These are phyloP conservation scores for Beauveria brongniartii DNA, from an alignment of 2,329 filamentous ascomycete species.

Conservation along the genomic window DNA sequence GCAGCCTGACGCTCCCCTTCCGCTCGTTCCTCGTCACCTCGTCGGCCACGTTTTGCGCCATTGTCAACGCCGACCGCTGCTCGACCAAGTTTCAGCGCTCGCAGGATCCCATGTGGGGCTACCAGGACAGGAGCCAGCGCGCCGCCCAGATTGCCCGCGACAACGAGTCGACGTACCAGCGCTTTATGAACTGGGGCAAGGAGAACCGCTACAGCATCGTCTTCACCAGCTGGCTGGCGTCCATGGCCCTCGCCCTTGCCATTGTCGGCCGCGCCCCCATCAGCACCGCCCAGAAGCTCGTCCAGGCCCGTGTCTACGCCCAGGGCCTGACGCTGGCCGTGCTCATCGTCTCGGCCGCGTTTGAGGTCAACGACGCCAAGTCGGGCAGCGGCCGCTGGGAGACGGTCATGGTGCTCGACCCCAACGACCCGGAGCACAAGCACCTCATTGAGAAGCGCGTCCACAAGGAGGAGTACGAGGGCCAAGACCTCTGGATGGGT, in stretches of 20 bases:
- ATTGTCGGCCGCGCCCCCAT: slow-evolving; percentile 72
- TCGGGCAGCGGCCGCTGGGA: slow-evolving; percentile 73
- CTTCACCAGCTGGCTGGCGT: slow-evolving; percentile 70
- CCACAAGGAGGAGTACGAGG: slow-evolving; percentile 78
- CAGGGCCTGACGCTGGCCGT: slow-evolving; percentile 83
- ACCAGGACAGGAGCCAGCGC: slow-evolving; percentile 55
- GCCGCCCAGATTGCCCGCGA: slow-evolving; percentile 45
- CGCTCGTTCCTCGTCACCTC: slow-evolving; percentile 84
- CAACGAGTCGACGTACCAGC: slow-evolving; percentile 49
- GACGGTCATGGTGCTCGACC: slow-evolving; percentile 73
- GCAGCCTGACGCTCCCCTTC: slow-evolving; percentile 78
- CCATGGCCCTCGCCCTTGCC: slow-evolving; percentile 66
- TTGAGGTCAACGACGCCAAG: slow-evolving; percentile 72
- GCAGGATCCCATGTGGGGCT: slow-evolving; percentile 59
- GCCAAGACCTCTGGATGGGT: slow-evolving; percentile 92
- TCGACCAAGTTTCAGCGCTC: slow-evolving; percentile 57
- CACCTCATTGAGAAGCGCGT: slow-evolving; percentile 78
- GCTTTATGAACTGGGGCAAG: slow-evolving; percentile 63
- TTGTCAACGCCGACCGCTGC: slow-evolving; percentile 75
- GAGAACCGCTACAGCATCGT: slow-evolving; percentile 84
- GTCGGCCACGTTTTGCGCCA: slow-evolving; percentile 73
- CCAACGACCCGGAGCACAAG: slow-evolving; percentile 75
- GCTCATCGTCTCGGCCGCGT: slow-evolving; percentile 70
- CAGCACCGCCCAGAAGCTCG: slow-evolving; percentile 73
- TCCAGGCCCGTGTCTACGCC: slow-evolving; percentile 90